phyloP scores from a whole-genome alignment of 768 basidiomycete genomes.

The Termitomyces sp. region DNA sequence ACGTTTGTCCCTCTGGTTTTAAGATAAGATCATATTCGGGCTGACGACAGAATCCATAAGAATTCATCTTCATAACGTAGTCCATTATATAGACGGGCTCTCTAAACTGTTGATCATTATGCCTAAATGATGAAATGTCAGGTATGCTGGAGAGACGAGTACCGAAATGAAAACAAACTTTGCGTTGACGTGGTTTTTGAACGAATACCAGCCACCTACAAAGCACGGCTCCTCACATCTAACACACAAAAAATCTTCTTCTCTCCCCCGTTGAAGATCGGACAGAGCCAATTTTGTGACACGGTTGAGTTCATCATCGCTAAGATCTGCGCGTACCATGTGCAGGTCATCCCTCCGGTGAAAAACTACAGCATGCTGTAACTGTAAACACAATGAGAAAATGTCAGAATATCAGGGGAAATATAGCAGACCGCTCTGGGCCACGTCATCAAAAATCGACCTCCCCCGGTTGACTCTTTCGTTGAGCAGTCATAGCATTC shows the following conservation, averaged over 20 bases:
- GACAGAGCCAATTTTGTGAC: not conserved
- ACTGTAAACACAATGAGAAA: not conserved
- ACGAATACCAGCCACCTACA: fast-evolving
- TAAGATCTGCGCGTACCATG: not conserved
- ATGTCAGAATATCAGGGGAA: not conserved
- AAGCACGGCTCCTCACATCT: not conserved
- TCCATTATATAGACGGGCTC: not conserved
- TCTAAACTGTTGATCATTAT: not conserved
- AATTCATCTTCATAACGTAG: not conserved
- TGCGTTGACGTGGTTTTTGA: not conserved
- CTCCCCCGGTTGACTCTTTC: not conserved
- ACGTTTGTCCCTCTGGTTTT: not conserved
- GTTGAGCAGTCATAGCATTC: slow-evolving; percentile 1
- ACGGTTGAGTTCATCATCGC: not conserved
- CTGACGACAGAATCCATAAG: not conserved
- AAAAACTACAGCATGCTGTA: not conserved
- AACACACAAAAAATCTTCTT: not conserved
- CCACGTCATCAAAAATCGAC: slow-evolving; percentile 6
- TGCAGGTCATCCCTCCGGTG: not conserved
- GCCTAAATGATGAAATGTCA: not conserved
- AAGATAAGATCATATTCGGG: not conserved
- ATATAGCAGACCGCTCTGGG: not conserved
- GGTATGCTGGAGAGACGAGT: too few species aligned
- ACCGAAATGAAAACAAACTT: not conserved
- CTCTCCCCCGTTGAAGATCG: not conserved